Conservation (phyloP, 2,329 filamentous ascomycete genomes). For the Venturia aucupariae region DNA sequence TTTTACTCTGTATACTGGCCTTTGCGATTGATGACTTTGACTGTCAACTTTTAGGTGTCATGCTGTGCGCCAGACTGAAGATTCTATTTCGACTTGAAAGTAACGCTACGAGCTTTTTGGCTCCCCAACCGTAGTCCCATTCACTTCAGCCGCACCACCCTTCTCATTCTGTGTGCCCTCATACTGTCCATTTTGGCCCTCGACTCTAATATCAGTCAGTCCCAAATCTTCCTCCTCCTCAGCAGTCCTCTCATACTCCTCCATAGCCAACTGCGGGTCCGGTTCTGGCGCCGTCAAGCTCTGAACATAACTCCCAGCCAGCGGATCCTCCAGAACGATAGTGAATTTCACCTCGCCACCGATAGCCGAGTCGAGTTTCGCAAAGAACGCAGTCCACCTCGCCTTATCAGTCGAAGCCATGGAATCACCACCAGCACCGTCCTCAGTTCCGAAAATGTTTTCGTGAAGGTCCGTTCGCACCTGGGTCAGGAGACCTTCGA, state of each 20-base stretch:
- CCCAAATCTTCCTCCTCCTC: slow-evolving; percentile 94
- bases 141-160: neutral
- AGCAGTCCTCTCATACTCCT: slow-evolving; percentile 77
- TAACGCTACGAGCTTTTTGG: neutral
- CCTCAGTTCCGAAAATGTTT: slow-evolving; percentile 72
- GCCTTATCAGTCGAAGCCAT: slow-evolving; percentile 55
- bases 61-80: too few relatives aligned
- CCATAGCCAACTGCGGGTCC: slow-evolving; percentile 71
- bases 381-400: slow-evolving; percentile 77
- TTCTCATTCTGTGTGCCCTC: slow-evolving; percentile 2
- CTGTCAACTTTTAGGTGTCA: too few relatives aligned
- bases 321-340: slow-evolving; percentile 73
- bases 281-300: slow-evolving; percentile 57
- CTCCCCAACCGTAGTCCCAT: neutral
- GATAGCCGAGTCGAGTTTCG: slow-evolving; percentile 65
- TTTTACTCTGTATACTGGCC: too few relatives aligned
- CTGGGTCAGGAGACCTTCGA: slow-evolving; percentile 87
- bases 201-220: slow-evolving; percentile 83
- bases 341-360: slow-evolving; percentile 72
- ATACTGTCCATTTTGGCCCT: slow-evolving; percentile 51
- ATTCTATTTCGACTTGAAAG: neutral
- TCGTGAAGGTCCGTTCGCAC: slow-evolving; percentile 80
- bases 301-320: slow-evolving; percentile 91
- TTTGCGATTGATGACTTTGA: too few relatives aligned
- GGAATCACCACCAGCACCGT: slow-evolving; percentile 63